Base-by-base conservation (phyloP, 345 rosid species). In the Euphorbia pulcherrima region DNA sequence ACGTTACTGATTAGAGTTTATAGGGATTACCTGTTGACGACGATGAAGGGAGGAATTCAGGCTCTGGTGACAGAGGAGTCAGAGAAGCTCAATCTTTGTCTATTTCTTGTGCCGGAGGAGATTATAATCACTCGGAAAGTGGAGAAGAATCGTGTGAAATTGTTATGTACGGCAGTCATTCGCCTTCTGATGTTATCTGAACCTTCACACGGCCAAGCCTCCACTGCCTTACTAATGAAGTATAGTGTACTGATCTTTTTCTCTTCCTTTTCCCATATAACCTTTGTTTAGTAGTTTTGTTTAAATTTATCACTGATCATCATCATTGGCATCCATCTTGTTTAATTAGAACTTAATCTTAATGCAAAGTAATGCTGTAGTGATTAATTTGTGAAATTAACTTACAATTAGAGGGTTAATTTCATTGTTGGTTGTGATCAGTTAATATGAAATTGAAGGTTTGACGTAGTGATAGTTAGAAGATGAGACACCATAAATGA, bases 141-240 rank as follows among this genome's bases (percentile, higher is more conserved):
- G 74, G 74, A 21, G 85, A 72, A 16, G 92, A 82, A 56, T 76
- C 92, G 14, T 79, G 86, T 56, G 89, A 88, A 68, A 72, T 79
- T 26, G 81, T 86, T 10, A 84, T 88, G 90, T 90, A 85, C 53
- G 84, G 77, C 48, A 74, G 83, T 76, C 90, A 88, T 77, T 60
- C 83, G 79, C 78, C 82, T 7, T 78, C 88, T 17, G 96, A 91
- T 58, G 90, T 79, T 33, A 80, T 88, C 27, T 91, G 97, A 96
- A 85, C 90, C 60, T n/a, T n/a, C 92, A 90, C 1, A 80, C 87
- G 1, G 85, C 87, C 1, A 82, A 91, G 58, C 85, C 86, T 68
- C 87, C 88, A 5, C 62, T 69, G 41, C 70, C 66, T 0, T 86
- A 77, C 50, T 84, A 73, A 83, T 4, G 47, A 8, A 24, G 37